Evolutionary conservation across 2,329 filamentous ascomycete species (phyloP), one percentile per base, ranked within the genome.

Genomic region (Fusarium bactridioides): DNA sequence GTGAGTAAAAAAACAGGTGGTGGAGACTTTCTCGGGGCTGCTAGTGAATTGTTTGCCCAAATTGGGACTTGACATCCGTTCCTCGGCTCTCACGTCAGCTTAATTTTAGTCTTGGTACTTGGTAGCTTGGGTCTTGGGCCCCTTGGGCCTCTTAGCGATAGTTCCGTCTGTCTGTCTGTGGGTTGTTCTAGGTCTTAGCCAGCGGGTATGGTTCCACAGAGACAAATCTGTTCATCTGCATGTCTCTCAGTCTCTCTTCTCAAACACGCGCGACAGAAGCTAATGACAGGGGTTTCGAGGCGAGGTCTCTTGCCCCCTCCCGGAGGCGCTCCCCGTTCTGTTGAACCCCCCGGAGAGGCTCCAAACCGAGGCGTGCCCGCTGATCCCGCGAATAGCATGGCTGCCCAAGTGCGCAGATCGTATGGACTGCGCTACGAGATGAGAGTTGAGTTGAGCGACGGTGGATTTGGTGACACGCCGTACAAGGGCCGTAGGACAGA

Each of bases 381-480:
- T 40, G 37, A 69, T 69, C 40, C 55, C 43, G 64, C 60, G 54
- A 57, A 62, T 62, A 35, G 56, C 37, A 37, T 70, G 29, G 65
- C 53, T 70, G 61, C 69, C 70, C 56, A 62, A 70, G 44, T 54
- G 23, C 25, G 50, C 25, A 40, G 50, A 40, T 54, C 50, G 15
- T 18, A n/a, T 40, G 33, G 50, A 40, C 23, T 54, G 5, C 18
- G 50, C 23, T 54, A 38, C 53, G n/a, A 57, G 21, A 48, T 67
- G 48, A 55, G 43, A 37, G 37, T 16, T 10, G 16, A 27, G 33
- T 15, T 18, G 47, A 29, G 23, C 55, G 55, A 29, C 58, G 45
- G 69, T 69, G 64, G 69, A 50, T 65, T 50, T 72, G 56, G 66
- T 72, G 55, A 40, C 37, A 37, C 31, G 56, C 64, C 61, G 64